Conservation (phyloP, 2,329 filamentous ascomycete species). For the Akanthomyces muscarius region DNA sequence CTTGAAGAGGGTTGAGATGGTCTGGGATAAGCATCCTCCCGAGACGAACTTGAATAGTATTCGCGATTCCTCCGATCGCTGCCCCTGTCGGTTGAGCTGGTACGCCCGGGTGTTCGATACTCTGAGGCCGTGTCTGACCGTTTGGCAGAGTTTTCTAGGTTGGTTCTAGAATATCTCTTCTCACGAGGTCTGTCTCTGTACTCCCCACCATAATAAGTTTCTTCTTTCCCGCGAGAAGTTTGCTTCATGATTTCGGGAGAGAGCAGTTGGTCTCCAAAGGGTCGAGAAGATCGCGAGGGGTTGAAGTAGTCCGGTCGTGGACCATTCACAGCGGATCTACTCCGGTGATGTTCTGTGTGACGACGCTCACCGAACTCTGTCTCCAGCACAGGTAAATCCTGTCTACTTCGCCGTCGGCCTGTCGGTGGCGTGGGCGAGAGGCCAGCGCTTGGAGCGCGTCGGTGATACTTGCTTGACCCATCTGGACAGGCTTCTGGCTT, state of each 20-base stretch:
- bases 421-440: constrained; percentile 18
- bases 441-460: constrained; percentile 17
- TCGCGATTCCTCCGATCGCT: constrained; percentile 26
- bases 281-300: constrained; percentile 26
- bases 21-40: not conserved
- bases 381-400: constrained; percentile 43
- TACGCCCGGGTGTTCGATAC: constrained; percentile 25
- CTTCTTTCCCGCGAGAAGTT: constrained; percentile 39
- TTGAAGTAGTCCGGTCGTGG: constrained; percentile 31
- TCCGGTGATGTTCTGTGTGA: constrained; percentile 31
- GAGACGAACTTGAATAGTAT: constrained; percentile 25
- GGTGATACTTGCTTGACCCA: not conserved
- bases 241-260: constrained; percentile 42
- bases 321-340: constrained; percentile 33
- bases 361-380: constrained; percentile 34
- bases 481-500: not conserved
- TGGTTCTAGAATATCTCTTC: constrained; percentile 1
- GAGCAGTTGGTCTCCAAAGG: constrained; percentile 33
- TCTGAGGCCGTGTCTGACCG: constrained; percentile 26
- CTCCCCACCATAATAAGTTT: constrained; percentile 32
- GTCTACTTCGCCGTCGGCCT: constrained; percentile 31
- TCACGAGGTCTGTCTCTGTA: constrained; percentile 15
- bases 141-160: constrained; percentile 4
- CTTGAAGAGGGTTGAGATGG: not conserved
- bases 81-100: constrained; percentile 31